Percentiles rank a stretch among this genome's conserved stretches.
Evolutionary conservation across 257 asterid species (phyloP).

Genomic region (Solanum clarkiae): DNA sequence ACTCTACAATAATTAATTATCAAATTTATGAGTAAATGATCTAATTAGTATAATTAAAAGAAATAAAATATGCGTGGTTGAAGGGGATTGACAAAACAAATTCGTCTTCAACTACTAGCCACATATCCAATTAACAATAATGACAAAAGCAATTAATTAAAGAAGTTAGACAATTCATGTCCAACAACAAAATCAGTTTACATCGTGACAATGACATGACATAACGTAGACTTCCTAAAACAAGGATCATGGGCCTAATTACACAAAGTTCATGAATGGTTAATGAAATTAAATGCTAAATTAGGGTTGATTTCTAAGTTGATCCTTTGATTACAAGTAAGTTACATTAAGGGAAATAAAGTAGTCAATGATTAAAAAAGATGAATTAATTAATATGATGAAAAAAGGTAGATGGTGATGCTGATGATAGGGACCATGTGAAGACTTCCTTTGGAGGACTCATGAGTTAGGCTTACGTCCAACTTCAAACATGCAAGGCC

Average conservation of each 20-base stretch:
- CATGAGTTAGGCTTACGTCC: slow-evolving; percentile 25
- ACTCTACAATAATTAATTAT: no score
- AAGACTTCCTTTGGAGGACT: slow-evolving; percentile 6
- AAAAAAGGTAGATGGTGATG: not conserved
- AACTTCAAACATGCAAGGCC: slow-evolving; percentile 5
- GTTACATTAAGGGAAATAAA: not conserved
- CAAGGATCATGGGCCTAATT: not conserved
- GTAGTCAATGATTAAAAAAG: not conserved
- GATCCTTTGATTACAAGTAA: not conserved
- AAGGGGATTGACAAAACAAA: not conserved
- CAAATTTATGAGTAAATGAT: not conserved
- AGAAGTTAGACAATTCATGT: not conserved
- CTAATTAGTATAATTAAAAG: not conserved
- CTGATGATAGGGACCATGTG: slow-evolving; percentile 10
- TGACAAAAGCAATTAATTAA: not conserved
- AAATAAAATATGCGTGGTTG: not conserved
- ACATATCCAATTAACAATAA: not conserved
- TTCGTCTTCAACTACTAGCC: not conserved
- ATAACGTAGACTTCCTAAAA: not conserved
- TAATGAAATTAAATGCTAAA: not conserved
- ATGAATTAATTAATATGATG: not conserved
- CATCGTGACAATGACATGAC: not conserved
- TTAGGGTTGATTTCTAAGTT: not conserved
- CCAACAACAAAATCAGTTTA: not conserved
- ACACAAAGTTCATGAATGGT: not conserved